Conservation (phyloP, 805 yeast species). For the Spathaspora girioi region DNA sequence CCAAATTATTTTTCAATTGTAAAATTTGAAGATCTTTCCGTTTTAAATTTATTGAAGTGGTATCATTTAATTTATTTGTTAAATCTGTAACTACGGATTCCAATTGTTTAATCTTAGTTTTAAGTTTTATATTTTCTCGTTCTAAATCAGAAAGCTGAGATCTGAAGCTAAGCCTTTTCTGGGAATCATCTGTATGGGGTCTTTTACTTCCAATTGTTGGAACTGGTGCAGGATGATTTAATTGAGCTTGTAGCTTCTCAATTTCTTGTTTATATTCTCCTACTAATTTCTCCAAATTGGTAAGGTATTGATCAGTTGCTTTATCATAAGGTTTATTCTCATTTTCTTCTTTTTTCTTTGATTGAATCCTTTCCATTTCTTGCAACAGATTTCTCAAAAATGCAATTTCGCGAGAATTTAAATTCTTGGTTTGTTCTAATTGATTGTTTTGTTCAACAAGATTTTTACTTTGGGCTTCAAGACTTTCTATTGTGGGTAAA, state of each 20-base stretch:
- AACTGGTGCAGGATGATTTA: constrained; percentile 15
- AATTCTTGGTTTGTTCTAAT: constrained; percentile 46
- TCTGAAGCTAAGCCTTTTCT: constrained; percentile 7
- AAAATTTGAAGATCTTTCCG: constrained; percentile 42
- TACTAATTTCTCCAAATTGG: constrained; percentile 45
- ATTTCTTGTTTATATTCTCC: constrained; percentile 55
- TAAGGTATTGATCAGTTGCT: constrained; percentile 33
- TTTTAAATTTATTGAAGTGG: constrained; percentile 16
- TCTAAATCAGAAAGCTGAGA: constrained; percentile 24
- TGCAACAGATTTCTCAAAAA: constrained; percentile 55
- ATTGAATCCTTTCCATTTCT: constrained; percentile 36
- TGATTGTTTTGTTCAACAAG: constrained; percentile 10
- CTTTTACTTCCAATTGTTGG: constrained; percentile 8
- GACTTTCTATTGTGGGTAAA: constrained; percentile 9
- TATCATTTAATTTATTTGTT: constrained; percentile 30
- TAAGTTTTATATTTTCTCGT: constrained; percentile 37
- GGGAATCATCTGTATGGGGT: constrained; percentile 7
- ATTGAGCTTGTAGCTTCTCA: constrained; percentile 37
- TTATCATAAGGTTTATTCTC: constrained; percentile 23
- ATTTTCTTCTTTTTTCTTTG: constrained; percentile 13
- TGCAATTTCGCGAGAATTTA: constrained; percentile 57
- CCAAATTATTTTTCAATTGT: constrained; percentile 66
- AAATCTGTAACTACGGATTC: constrained; percentile 33
- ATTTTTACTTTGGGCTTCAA: constrained; percentile 4
- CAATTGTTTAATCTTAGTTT: constrained; percentile 31